A percentile compares a stretch with the other conserved stretches of the same genome.
Evolutionary conservation across 1,284 basidiomycete genomes (phyloP).

Genomic region (Cutaneotrichosporon dermatis): DNA sequence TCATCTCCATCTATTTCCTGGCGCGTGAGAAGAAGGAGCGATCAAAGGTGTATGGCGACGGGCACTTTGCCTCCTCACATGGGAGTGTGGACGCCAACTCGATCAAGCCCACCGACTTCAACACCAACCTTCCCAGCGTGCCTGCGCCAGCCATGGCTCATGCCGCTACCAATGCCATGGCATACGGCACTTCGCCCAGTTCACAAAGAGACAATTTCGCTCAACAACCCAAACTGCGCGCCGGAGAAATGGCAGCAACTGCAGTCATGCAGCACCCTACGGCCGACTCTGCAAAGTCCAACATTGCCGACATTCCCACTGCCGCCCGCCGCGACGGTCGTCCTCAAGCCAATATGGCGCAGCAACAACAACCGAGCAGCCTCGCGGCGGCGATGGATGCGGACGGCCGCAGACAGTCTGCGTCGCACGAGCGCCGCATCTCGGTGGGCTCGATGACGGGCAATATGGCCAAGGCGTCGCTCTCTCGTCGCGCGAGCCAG

Average conservation of each 20-base stretch:
- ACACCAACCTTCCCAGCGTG: conserved; percentile 72
- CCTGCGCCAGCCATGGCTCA: conserved; percentile 66
- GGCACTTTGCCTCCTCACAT: conserved; percentile 90
- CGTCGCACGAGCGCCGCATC: conserved; percentile 59
- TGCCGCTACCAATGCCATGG: conserved; percentile 43
- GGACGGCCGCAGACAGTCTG: not conserved
- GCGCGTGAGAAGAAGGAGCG: conserved; percentile 92
- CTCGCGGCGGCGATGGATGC: not conserved
- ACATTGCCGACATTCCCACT: conserved; percentile 39
- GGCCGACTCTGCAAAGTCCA: conserved; percentile 39
- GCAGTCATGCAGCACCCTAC: conserved; percentile 46
- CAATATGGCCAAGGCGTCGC: conserved; percentile 28
- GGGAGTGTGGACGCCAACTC: conserved; percentile 50
- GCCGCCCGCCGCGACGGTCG: conserved; percentile 49
- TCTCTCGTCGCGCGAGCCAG: conserved; percentile 31
- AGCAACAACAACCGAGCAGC: conserved; percentile 13
- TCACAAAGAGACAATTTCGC: not conserved
- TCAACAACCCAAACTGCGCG: conserved; percentile 32
- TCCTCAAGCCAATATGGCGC: not conserved
- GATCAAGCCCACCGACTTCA: conserved; percentile 55
- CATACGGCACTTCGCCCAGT: conserved; percentile 43
- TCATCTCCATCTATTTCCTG: conserved; percentile 94
- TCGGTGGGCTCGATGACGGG: conserved; percentile 39
- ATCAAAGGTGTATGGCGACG: conserved; percentile 86
- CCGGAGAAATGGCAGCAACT: conserved; percentile 31